Evolutionary conservation across 257 asterid species (phyloP), one percentile per base, ranked within the genome.

Genomic region (Ligustrum vulgare): DNA sequence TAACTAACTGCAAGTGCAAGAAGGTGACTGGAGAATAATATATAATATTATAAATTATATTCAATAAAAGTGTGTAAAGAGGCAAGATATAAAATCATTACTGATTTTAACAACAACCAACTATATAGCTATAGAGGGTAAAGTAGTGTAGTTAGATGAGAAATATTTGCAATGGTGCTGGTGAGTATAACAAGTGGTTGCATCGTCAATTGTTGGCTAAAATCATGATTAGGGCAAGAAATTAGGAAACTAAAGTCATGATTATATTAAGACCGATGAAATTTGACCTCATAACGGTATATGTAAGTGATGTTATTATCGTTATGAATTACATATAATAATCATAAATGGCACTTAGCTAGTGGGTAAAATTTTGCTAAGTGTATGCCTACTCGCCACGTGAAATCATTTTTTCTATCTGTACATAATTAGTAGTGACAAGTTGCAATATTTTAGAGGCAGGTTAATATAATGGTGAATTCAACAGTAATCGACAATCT

Each of bases 191-290:
- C 72, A 79, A 78, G 90, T 88, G 80, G 93, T 88, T 88, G 89
- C 78, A 25, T 84, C 82, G 93, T 86, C 93, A 86, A 88, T 88
- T 86, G 86, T 77, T 77, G 86, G 88, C 70, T 81, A 82, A 80
- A 76, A 76, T 74, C 80, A 86, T 86, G 74, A 88, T 88, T 83
- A 83, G 51, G 66, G 74, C 16, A 71, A 69, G 84, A 78, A 84
- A 67, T 82, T 70, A 33, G 75, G 74, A 34, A 41, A 75, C 6
- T 58, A 49, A 35, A 49, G 39, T 39, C 82, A 88, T 88, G 70
- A 88, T 88, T 79, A 79, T 51, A 69, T 69, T 84, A 69, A 77
- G 90, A 86, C 90, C 89, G 15, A 47, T 15, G 41, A 49, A 67
- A 72, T 10, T 41, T 83, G 76, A 83, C 82, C 77, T 84, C 82